Conservation (phyloP, 331 rosid species). For the Saraca asoca region DNA sequence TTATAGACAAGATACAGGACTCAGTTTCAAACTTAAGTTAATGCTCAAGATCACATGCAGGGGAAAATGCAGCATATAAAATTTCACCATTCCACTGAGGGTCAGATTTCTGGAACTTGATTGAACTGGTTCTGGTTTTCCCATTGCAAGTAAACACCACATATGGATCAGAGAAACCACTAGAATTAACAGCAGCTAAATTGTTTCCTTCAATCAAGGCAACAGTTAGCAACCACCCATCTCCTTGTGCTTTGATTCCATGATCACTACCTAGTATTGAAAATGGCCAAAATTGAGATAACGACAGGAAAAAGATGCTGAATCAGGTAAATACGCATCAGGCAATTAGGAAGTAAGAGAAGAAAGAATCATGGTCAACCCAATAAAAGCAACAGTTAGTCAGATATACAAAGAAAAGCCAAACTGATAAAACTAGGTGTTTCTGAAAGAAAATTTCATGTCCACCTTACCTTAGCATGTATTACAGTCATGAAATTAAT, state of each 20-base stretch:
- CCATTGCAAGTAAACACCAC: constrained; percentile 94
- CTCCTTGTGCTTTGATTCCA: constrained; percentile 94
- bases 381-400: constrained; percentile 5
- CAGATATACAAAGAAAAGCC: constrained; percentile 28
- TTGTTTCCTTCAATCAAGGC: constrained; percentile 89
- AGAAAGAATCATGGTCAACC: constrained; percentile 8
- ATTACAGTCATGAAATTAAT: constrained; percentile 3
- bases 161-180: constrained; percentile 74
- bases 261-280: constrained; percentile 78
- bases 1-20: constrained; percentile 4
- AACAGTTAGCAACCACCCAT: constrained; percentile 96
- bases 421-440: constrained; percentile 15
- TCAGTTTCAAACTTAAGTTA: constrained; percentile 5
- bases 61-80: constrained; percentile 20
- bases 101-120: constrained; percentile 77
- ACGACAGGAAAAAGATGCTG: constrained; percentile 6
- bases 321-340: constrained; percentile 11
- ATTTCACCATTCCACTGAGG: constrained; percentile 91
- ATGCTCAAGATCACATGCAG: not conserved
- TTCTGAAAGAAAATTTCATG: constrained; percentile 18
- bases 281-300: constrained; percentile 28
- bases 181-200: constrained; percentile 70
- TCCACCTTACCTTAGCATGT: constrained; percentile 18
- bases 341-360: constrained; percentile 11
- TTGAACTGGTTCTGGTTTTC: constrained; percentile 87